These are phyloP conservation scores for Pythium sp. DNA, from an alignment of 352 stramenopile species.

Conservation along the genomic window DNA sequence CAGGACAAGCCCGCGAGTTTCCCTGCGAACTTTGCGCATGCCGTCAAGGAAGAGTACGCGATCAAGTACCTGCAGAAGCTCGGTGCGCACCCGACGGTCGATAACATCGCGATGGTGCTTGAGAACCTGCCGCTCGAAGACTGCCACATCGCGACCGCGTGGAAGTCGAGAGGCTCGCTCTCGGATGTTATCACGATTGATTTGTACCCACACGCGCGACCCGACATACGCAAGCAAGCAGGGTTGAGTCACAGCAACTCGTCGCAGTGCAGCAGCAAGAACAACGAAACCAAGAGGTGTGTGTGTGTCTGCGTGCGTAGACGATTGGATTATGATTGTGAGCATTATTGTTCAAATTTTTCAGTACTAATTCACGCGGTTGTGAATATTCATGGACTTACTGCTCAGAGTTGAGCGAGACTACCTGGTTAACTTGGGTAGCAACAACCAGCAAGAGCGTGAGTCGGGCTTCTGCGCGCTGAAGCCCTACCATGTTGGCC, in stretches of 20 bases:
- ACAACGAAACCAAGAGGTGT: not conserved
- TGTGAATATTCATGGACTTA: not conserved
- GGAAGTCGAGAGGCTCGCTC: conserved; percentile 58
- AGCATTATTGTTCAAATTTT: too few relatives aligned
- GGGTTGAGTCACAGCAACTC: not conserved
- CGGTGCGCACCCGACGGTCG: conserved; percentile 36
- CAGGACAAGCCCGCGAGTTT: conserved; percentile 45
- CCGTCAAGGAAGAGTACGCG: conserved; percentile 63
- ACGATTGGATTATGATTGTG: too few relatives aligned
- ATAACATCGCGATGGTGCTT: conserved; percentile 67
- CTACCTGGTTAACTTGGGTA: not conserved
- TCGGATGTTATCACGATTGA: conserved; percentile 53
- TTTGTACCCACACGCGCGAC: conserved; percentile 30
- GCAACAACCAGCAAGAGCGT: conserved; percentile 2
- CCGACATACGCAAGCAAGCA: not conserved
- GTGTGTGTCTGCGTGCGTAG: not conserved
- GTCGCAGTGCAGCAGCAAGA: not conserved
- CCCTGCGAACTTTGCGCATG: conserved; percentile 38
- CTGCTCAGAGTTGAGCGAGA: not conserved
- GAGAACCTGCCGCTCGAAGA: conserved; percentile 59
- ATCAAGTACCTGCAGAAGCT: conserved; percentile 72
- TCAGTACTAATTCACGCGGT: not conserved
- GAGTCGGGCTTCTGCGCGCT: not conserved
- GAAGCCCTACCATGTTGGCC: conserved; percentile 40
- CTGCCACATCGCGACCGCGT: conserved; percentile 53